Conservation (phyloP, 2,329 filamentous ascomycete genomes). For the Fusarium tuaranense region DNA sequence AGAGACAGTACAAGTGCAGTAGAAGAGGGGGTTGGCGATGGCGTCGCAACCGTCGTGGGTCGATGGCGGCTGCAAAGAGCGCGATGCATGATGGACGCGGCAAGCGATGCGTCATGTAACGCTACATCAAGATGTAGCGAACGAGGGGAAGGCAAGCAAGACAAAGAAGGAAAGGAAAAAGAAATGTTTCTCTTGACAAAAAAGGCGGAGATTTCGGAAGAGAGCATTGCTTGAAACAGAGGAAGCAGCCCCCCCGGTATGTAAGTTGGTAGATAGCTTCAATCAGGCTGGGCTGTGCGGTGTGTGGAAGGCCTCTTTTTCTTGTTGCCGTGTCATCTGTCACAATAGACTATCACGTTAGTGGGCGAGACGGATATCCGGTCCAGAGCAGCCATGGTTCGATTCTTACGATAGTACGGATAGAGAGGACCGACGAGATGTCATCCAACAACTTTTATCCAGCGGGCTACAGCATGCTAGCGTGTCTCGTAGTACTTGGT, state of each 20-base stretch:
- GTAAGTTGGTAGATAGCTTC: not conserved
- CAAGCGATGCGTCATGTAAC: conserved; percentile 12
- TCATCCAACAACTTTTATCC: not conserved
- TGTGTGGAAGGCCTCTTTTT: not conserved
- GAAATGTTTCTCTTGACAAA: not conserved
- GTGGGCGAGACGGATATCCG: conserved; percentile 35
- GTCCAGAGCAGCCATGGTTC: conserved; percentile 2
- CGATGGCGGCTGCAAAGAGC: conserved; percentile 9
- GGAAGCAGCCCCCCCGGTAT: not conserved
- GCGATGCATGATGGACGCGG: conserved; percentile 2
- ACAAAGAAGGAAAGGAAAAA: not conserved
- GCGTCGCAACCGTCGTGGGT: conserved; percentile 3
- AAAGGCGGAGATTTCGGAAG: not conserved
- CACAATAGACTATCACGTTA: conserved; percentile 43
- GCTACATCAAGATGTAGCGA: not conserved
- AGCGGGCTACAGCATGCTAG: not conserved
- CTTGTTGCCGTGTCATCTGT: conserved; percentile 42
- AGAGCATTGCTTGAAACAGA: conserved; percentile 5
- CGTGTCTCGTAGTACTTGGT: conserved; percentile 23
- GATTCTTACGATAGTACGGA: not conserved
- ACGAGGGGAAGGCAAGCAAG: conserved; percentile 1
- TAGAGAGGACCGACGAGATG: not conserved
- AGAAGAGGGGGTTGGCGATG: not conserved
- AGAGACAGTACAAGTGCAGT: not conserved
- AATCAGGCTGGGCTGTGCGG: not conserved